Percentiles rank a stretch among this genome's conserved stretches.
phyloP scores from a whole-genome alignment of 306 rosid species.

The Arachis stenosperma region DNA sequence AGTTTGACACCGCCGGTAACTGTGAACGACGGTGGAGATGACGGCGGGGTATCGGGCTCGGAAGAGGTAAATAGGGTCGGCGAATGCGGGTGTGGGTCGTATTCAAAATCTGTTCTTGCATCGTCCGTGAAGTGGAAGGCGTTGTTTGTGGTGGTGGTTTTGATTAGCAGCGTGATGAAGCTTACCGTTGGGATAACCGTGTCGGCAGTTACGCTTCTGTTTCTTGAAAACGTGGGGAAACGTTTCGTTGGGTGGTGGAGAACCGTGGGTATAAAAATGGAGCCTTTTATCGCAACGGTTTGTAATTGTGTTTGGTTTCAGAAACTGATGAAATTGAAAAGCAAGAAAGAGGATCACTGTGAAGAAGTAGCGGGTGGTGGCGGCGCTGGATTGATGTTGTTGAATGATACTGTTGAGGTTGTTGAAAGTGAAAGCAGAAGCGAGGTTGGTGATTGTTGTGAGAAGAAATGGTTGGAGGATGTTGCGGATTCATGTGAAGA shows the following conservation, averaged over 20 bases:
- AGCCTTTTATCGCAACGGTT: conserved; percentile 27
- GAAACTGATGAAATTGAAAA: conserved; percentile 6
- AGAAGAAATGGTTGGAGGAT: conserved; percentile 7
- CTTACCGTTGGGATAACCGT: conserved; percentile 65
- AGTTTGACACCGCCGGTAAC: background rate
- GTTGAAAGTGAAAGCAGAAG: conserved; percentile 43
- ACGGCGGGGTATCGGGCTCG: background rate
- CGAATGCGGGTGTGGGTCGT: background rate
- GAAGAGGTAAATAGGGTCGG: conserved; percentile 1
- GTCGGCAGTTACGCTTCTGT: conserved; percentile 64
- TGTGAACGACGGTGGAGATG: background rate
- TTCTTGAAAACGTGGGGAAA: conserved; percentile 55
- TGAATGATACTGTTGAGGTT: conserved; percentile 48
- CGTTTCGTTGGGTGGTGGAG: conserved; percentile 33
- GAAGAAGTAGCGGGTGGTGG: background rate
- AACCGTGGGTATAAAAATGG: background rate
- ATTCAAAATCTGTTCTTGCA: conserved; percentile 24
- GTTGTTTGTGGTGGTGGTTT: conserved; percentile 41
- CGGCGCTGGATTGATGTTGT: background rate
- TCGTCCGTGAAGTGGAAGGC: conserved; percentile 46
- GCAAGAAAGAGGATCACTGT: background rate
- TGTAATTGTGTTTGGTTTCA: conserved; percentile 13
- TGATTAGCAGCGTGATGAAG: conserved; percentile 49
- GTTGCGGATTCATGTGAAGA: conserved; percentile 28
- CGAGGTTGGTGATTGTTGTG: background rate